These are phyloP conservation scores for Clathrospora elynae DNA, from an alignment of 2,329 filamentous ascomycete genomes.

Conservation along the genomic window DNA sequence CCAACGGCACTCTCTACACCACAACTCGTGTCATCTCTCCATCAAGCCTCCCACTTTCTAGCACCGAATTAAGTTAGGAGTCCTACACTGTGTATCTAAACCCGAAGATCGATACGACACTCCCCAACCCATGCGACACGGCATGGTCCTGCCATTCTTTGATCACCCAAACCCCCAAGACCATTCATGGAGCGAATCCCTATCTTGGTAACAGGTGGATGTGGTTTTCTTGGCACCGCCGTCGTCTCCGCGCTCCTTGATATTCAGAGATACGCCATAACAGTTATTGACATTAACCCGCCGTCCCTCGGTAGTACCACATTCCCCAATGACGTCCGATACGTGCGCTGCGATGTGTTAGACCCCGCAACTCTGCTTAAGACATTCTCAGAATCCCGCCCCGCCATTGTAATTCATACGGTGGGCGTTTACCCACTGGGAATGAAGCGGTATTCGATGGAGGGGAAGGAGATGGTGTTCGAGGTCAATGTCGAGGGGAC, in stretches of 20 bases:
- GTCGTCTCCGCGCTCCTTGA: constrained; percentile 49
- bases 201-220: constrained; percentile 55
- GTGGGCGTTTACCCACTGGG: constrained; percentile 60
- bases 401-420: constrained; percentile 88
- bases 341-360: constrained; percentile 50
- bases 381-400: constrained; percentile 67
- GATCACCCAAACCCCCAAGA: background rate
- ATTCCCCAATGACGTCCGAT: constrained; percentile 36
- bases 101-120: background rate
- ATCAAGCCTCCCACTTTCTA: no score
- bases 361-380: constrained; percentile 39
- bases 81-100: no score
- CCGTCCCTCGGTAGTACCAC: constrained; percentile 37
- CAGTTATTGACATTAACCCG: constrained; percentile 49
- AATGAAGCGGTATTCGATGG: constrained; percentile 47
- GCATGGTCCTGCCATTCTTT: constrained; percentile 2
- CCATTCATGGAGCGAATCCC: constrained; percentile 33
- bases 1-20: background rate
- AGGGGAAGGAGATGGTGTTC: constrained; percentile 62
- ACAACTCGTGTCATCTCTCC: no score
- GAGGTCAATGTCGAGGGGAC: constrained; percentile 92
- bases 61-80: no score
- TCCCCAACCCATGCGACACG: background rate
- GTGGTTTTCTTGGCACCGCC: constrained; percentile 53
- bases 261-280: constrained; percentile 48